These are phyloP conservation scores for Coniosporium tulheliwenetii DNA, from an alignment of 2,329 filamentous ascomycete genomes.

Conservation along the genomic window DNA sequence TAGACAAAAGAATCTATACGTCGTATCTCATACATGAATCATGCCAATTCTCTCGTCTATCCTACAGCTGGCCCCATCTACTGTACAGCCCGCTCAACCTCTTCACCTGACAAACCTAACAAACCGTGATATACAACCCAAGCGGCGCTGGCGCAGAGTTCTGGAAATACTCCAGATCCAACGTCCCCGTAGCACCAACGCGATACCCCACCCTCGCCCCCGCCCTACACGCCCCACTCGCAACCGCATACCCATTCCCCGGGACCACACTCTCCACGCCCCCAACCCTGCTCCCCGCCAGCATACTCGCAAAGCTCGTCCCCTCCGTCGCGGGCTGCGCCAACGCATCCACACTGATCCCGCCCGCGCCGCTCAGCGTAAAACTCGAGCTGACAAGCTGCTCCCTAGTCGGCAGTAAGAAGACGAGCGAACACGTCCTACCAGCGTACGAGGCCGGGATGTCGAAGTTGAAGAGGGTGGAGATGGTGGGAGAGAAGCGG, in stretches of 20 bases:
- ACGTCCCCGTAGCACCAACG: background rate
- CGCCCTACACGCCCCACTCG: slow-evolving; percentile 10
- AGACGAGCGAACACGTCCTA: slow-evolving; percentile 31
- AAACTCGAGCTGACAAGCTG: slow-evolving; percentile 20
- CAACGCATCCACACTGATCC: slow-evolving; percentile 15
- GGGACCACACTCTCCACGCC: slow-evolving; percentile 5
- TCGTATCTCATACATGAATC: too few species aligned
- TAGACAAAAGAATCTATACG: too few species aligned
- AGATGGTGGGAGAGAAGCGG: slow-evolving; percentile 20
- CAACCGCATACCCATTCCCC: slow-evolving; percentile 13
- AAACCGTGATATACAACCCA: slow-evolving; percentile 15
- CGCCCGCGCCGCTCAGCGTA: slow-evolving; percentile 21
- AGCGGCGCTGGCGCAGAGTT: slow-evolving; percentile 40
- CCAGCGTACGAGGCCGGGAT: slow-evolving; percentile 21
- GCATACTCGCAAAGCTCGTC: slow-evolving; percentile 10
- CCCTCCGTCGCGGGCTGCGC: slow-evolving; percentile 4
- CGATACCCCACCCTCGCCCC: slow-evolving; percentile 1
- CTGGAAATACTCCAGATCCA: slow-evolving; percentile 36
- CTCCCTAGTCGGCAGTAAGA: slow-evolving; percentile 24
- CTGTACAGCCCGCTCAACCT: too few species aligned
- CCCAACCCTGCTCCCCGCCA: slow-evolving; percentile 3
- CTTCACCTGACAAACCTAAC: background rate
- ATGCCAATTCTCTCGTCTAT: too few species aligned
- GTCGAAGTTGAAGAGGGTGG: slow-evolving; percentile 31
- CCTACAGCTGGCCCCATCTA: too few species aligned